These are phyloP conservation scores for Oenanthe sinensis DNA, from an alignment of 129 eudicot genomes.

Conservation along the genomic window DNA sequence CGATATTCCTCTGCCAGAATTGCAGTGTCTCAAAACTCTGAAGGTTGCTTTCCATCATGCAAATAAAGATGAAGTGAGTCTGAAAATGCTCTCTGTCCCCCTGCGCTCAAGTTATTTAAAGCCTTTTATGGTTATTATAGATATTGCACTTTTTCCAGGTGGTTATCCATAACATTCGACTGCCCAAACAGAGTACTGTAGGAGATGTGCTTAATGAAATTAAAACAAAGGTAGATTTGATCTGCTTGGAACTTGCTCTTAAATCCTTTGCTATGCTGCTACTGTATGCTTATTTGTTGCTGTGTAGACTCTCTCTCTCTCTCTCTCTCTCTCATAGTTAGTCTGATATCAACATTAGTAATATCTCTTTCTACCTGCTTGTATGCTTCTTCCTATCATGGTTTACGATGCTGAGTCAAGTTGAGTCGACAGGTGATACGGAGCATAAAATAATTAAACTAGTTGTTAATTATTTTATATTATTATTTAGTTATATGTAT, in stretches of 20 bases:
- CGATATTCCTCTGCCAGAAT: slow-evolving; percentile 91
- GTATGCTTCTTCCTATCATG: too few relatives aligned
- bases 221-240: slow-evolving; percentile 58
- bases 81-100: background rate
- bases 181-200: slow-evolving; percentile 93
- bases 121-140: background rate
- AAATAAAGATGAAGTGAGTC: slow-evolving; percentile 60
- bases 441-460: too few relatives aligned
- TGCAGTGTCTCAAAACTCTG: slow-evolving; percentile 82
- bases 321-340: background rate
- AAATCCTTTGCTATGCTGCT: background rate
- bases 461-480: too few relatives aligned
- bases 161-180: slow-evolving; percentile 63
- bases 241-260: background rate
- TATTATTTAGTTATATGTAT: too few relatives aligned
- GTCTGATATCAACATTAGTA: background rate
- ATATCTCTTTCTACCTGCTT: too few relatives aligned
- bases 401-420: too few relatives aligned
- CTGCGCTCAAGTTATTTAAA: background rate
- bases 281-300: background rate
- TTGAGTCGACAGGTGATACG: too few relatives aligned
- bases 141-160: slow-evolving; percentile 39
- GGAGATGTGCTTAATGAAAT: slow-evolving; percentile 88
- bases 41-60: slow-evolving; percentile 88
- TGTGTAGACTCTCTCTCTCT: background rate